Evolutionary conservation across 345 rosid genomes (phyloP).

Genomic region (Gossypium stocksii): DNA sequence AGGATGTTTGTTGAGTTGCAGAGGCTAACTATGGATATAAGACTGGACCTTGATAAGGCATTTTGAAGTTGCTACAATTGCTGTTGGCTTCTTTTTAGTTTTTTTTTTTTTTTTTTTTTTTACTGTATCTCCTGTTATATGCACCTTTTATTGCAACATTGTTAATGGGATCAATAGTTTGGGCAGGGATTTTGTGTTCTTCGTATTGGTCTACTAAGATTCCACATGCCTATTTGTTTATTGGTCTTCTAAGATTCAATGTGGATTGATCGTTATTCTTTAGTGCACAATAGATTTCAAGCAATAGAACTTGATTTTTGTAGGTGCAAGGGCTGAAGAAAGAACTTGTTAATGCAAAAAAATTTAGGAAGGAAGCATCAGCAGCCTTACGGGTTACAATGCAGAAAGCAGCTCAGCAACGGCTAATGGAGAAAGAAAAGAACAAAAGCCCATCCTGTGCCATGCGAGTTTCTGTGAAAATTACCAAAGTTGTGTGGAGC

Average conservation of each 20-base stretch:
- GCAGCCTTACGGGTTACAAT: constrained; percentile 61
- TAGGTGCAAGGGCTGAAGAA: constrained; percentile 82
- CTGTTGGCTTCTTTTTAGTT: not conserved
- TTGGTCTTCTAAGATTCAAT: not conserved
- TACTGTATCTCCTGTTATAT: constrained; percentile 1
- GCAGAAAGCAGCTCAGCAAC: constrained; percentile 87
- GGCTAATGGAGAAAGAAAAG: constrained; percentile 91
- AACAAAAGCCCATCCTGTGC: constrained; percentile 97
- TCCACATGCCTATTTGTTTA: not conserved
- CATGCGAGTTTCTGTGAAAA: constrained; percentile 91
- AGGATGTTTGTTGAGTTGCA: not conserved
- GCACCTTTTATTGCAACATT: not conserved
- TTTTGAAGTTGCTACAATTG: not conserved
- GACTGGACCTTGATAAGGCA: not conserved
- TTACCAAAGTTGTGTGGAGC: constrained; percentile 82
- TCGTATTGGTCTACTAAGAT: not conserved
- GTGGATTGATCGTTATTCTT: not conserved
- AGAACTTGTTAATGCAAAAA: constrained; percentile 73
- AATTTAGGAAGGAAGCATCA: constrained; percentile 71
- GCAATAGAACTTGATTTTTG: constrained; percentile 14
- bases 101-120: not conserved
- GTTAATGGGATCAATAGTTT: not conserved
- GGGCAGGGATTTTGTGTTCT: not conserved
- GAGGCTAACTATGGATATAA: not conserved
- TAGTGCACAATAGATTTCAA: constrained; percentile 1